Conservation (phyloP, 225 moss, liverwort and hornwort species). For the Marchantia polymorpha region DNA sequence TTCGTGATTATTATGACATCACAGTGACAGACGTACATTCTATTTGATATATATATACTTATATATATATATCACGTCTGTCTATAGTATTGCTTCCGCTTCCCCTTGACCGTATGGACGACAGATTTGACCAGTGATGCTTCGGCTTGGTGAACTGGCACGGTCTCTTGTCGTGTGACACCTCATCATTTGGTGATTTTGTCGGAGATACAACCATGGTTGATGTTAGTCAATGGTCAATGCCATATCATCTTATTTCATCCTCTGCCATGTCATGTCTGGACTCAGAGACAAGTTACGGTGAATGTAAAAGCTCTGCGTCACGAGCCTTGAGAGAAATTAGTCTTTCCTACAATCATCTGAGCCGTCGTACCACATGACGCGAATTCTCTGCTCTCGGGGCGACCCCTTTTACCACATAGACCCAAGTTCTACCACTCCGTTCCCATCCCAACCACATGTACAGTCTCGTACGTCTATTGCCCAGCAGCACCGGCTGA, state of each 20-base stretch:
- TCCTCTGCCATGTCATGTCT: too few relatives aligned
- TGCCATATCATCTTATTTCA: not conserved
- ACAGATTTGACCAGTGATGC: not conserved
- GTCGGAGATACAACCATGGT: not conserved
- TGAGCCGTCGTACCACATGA: not conserved
- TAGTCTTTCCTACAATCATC: not conserved
- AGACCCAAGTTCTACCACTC: too few relatives aligned
- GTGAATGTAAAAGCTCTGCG: too few relatives aligned
- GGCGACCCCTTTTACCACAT: too few relatives aligned
- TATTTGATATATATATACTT: too few relatives aligned
- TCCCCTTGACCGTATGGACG: not conserved
- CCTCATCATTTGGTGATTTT: not conserved
- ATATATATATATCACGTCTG: not conserved
- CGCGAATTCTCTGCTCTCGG: not conserved
- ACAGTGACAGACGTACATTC: too few relatives aligned
- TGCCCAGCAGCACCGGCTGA: not conserved
- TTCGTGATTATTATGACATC: too few relatives aligned
- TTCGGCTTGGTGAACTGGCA: not conserved
- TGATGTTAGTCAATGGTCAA: not conserved
- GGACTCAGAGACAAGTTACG: too few relatives aligned
- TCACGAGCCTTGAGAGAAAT: too few relatives aligned
- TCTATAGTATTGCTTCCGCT: constrained; percentile 7
- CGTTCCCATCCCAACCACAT: too few relatives aligned
- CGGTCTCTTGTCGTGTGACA: not conserved
- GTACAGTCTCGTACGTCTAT: not conserved